Percentiles rank a stretch among this genome's conserved stretches.
phyloP scores from a whole-genome alignment of 169 alveolate species.

The Eimeria sp. region DNA sequence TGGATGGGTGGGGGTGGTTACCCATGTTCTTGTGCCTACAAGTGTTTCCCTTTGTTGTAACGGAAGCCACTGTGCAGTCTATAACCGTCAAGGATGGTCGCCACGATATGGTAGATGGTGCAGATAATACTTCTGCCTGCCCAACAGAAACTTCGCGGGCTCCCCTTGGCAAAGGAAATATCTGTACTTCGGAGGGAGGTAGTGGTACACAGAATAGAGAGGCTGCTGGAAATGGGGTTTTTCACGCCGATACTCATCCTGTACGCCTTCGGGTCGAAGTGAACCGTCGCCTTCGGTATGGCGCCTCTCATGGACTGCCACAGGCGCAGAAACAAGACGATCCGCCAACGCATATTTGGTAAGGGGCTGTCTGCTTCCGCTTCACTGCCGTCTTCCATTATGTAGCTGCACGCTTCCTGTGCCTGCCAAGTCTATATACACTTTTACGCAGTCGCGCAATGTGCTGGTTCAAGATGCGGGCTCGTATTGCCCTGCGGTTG shows the following conservation, averaged over 20 bases:
- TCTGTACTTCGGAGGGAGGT: background rate
- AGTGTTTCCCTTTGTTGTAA: constrained; percentile 78
- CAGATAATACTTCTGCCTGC: background rate
- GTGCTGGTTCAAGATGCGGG: background rate
- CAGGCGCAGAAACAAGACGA: constrained; percentile 43
- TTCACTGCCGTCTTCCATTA: background rate
- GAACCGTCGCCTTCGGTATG: constrained; percentile 58
- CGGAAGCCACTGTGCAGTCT: constrained; percentile 72
- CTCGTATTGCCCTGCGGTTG: background rate
- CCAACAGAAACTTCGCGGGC: background rate
- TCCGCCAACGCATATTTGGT: constrained; percentile 59
- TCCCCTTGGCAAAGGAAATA: background rate
- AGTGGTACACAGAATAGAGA: background rate
- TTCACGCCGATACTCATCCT: constrained; percentile 32
- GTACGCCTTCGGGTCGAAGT: constrained; percentile 68
- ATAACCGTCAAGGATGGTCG: constrained; percentile 19
- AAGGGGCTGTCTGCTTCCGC: background rate
- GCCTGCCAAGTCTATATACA: background rate
- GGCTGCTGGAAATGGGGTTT: background rate
- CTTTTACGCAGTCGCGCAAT: background rate
- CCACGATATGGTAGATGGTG: background rate
- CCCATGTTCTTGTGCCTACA: constrained; percentile 77
- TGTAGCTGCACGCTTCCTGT: background rate
- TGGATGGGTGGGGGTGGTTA: constrained; percentile 78
- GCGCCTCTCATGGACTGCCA: constrained; percentile 69